Evolutionary conservation across 225 moss, liverwort and hornwort species (phyloP).

Genomic region (Ulota crispa): DNA sequence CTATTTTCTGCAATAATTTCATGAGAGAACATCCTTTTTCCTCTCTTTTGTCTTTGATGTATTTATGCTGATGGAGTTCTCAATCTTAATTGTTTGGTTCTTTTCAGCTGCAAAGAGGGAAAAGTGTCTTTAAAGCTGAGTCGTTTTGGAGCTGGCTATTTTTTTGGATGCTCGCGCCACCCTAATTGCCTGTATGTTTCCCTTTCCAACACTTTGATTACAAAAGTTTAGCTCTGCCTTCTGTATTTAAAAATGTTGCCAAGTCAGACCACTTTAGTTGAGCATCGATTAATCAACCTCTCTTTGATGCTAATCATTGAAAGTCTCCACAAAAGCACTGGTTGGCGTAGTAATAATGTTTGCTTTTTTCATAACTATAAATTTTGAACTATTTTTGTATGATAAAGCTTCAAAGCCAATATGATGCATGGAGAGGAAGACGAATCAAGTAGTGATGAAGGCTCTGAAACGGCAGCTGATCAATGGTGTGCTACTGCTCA

Average conservation of each 20-base stretch:
- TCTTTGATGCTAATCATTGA: neutral
- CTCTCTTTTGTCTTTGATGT: neutral
- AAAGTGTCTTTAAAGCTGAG: conserved; percentile 84
- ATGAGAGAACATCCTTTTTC: neutral
- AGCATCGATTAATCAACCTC: neutral
- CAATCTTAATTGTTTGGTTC: conserved; percentile 12
- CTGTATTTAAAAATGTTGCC: neutral
- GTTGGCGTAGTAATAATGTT: neutral
- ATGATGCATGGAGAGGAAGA: conserved; percentile 64
- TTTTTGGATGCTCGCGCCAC: conserved; percentile 85
- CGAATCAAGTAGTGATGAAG: conserved; percentile 66
- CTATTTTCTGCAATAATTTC: neutral
- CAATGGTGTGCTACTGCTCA: conserved; percentile 42
- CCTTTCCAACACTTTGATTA: neutral
- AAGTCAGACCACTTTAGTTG: neutral
- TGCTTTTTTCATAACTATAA: neutral
- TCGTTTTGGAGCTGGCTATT: conserved; percentile 90
- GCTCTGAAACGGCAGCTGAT: conserved; percentile 8
- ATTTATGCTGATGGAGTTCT: conserved; percentile 4
- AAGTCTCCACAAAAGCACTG: neutral
- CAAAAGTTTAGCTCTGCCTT: neutral
- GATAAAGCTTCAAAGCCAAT: conserved; percentile 76
- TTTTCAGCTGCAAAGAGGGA: conserved; percentile 80
- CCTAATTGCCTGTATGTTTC: conserved; percentile 78
- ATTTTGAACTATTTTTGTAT: neutral